These are phyloP conservation scores for Aspergillus ellipticus DNA, from an alignment of 495 filamentous ascomycete genomes.

Conservation along the genomic window DNA sequence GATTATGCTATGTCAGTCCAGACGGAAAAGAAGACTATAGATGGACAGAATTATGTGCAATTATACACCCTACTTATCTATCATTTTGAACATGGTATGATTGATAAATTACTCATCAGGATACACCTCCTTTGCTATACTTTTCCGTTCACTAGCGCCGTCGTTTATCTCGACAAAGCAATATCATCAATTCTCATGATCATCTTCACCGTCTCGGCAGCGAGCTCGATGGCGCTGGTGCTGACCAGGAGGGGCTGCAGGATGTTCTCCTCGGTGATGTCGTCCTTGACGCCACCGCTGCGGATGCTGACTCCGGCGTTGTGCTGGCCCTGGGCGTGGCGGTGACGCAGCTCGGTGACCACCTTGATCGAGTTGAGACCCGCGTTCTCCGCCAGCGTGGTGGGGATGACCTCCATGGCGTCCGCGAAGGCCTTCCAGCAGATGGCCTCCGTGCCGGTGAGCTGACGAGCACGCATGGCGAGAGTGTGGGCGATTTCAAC, in stretches of 20 bases:
- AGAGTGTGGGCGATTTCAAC: constrained; percentile 87
- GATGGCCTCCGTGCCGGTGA: constrained; percentile 89
- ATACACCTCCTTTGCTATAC: constrained; percentile 23
- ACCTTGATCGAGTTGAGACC: constrained; percentile 97
- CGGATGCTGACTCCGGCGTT: constrained; percentile 97
- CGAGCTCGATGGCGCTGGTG: constrained; percentile 95
- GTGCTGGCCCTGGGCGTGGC: constrained; percentile 90
- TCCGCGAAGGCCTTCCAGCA: constrained; percentile 99
- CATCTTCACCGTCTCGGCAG: constrained; percentile 98
- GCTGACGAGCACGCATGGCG: constrained; percentile 70
- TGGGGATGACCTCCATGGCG: constrained; percentile 95
- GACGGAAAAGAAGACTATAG: background rate
- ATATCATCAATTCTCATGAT: constrained; percentile 96
- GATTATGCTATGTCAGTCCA: too few species aligned
- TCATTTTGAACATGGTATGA: constrained; percentile 7
- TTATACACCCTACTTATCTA: background rate
- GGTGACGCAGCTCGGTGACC: constrained; percentile 91
- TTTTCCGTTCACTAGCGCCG: constrained; percentile 1
- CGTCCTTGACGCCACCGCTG: constrained; percentile 89
- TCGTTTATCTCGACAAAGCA: constrained; percentile 57
- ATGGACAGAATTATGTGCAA: background rate
- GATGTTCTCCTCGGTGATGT: constrained; percentile 96
- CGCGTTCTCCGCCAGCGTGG: constrained; percentile 94
- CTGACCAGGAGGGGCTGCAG: constrained; percentile 93
- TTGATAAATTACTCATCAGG: constrained; percentile 23